A percentile compares a stretch with the other conserved stretches of the same genome.
These are phyloP conservation scores for Dendrobium huoshanense DNA, from an alignment of 106 monocot genomes.

Conservation along the genomic window DNA sequence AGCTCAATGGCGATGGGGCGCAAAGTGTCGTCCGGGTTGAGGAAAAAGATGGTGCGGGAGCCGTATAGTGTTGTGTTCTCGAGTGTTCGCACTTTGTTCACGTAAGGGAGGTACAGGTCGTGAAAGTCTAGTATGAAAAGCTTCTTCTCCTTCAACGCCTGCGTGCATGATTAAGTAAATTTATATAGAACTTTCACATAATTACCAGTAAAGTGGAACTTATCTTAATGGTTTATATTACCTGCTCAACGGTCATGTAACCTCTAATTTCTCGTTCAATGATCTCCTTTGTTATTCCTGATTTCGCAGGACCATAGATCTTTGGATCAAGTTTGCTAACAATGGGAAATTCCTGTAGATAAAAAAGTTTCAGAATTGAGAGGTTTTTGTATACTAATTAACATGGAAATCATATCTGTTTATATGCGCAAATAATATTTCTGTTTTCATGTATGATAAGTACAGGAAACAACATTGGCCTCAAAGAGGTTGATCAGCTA, in stretches of 20 bases:
- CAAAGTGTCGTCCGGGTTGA: slow-evolving; percentile 29
- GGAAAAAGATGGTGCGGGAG: slow-evolving; percentile 68
- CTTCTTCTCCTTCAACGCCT: slow-evolving; percentile 61
- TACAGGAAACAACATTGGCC: neutral
- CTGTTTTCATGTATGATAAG: neutral
- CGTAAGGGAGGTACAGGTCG: slow-evolving; percentile 55
- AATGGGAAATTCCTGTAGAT: slow-evolving; percentile 58
- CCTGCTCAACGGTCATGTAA: slow-evolving; percentile 52
- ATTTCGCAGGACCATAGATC: slow-evolving; percentile 60
- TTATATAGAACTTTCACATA: too few relatives aligned
- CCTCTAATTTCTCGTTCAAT: slow-evolving; percentile 44
- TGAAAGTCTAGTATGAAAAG: slow-evolving; percentile 78
- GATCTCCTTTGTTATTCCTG: slow-evolving; percentile 45
- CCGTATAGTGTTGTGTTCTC: slow-evolving; percentile 43
- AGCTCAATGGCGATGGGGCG: slow-evolving; percentile 70
- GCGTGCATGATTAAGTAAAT: neutral
- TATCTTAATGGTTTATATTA: slow-evolving; percentile 2
- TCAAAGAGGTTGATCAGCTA: neutral
- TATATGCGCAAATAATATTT: too few relatives aligned
- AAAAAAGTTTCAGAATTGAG: too few relatives aligned
- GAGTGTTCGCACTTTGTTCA: slow-evolving; percentile 40
- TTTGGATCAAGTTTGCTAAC: slow-evolving; percentile 69
- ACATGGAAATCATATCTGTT: too few relatives aligned
- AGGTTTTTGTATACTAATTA: too few relatives aligned
- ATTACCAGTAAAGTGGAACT: neutral